These are phyloP conservation scores for Trichoderma gamsii DNA, from an alignment of 495 filamentous ascomycete genomes.

Conservation along the genomic window DNA sequence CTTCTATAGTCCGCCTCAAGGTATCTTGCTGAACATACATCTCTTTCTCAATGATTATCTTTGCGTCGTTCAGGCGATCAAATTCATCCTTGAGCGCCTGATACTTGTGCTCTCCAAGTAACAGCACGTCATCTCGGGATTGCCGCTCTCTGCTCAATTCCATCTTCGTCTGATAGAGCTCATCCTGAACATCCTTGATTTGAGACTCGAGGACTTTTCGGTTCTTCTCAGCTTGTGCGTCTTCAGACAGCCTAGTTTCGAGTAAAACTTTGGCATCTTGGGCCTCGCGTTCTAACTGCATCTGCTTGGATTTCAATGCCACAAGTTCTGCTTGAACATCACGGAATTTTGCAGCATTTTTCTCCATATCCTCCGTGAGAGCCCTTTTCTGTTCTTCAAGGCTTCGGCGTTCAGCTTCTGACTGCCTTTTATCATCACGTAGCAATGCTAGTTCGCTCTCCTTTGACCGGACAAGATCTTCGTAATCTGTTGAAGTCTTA, in stretches of 20 bases:
- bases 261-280: constrained; percentile 81
- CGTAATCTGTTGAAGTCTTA: constrained; percentile 86
- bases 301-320: constrained; percentile 75
- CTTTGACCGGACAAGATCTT: constrained; percentile 85
- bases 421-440: constrained; percentile 72
- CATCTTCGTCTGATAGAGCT: constrained; percentile 77
- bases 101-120: constrained; percentile 85
- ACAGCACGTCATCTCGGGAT: constrained; percentile 90
- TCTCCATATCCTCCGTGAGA: constrained; percentile 70
- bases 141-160: constrained; percentile 89
- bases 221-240: constrained; percentile 78
- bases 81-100: constrained; percentile 76
- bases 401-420: constrained; percentile 66
- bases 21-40: constrained; percentile 97
- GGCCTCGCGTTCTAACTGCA: constrained; percentile 78
- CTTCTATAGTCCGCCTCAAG: constrained; percentile 79
- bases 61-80: constrained; percentile 82
- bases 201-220: constrained; percentile 83
- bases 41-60: constrained; percentile 97
- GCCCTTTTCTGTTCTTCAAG: constrained; percentile 69
- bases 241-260: constrained; percentile 82
- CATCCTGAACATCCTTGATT: constrained; percentile 74
- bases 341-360: constrained; percentile 66
- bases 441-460: constrained; percentile 88
- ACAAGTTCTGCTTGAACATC: constrained; percentile 85